These are phyloP conservation scores for Rhizophora mangle DNA, from an alignment of 345 rosid species.

Conservation along the genomic window DNA sequence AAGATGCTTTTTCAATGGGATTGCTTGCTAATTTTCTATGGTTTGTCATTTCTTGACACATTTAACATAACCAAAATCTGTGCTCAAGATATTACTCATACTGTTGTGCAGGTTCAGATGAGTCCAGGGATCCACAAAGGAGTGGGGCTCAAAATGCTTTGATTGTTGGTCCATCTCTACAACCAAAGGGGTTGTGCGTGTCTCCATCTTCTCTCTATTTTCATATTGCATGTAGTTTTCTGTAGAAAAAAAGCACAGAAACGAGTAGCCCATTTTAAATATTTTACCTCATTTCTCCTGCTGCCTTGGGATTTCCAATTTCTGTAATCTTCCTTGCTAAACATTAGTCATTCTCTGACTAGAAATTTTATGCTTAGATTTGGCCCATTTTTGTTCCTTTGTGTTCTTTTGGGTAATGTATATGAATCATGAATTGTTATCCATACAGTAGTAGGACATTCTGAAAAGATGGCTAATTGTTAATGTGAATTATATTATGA, in stretches of 20 bases:
- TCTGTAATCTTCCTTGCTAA: not conserved
- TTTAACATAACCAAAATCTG: not conserved
- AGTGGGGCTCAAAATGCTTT: conserved; percentile 58
- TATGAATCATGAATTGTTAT: too few species aligned
- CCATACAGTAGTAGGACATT: too few species aligned
- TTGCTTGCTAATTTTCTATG: not conserved
- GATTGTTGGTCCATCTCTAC: conserved; percentile 79
- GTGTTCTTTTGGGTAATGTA: not conserved
- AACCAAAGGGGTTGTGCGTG: conserved; percentile 59
- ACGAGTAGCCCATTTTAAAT: not conserved
- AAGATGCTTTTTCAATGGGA: too few species aligned
- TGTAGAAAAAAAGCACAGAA: not conserved
- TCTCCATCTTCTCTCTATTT: not conserved
- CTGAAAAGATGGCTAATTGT: too few species aligned
- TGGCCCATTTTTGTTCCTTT: too few species aligned
- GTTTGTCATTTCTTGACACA: not conserved
- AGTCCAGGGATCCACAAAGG: conserved; percentile 48
- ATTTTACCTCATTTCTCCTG: not conserved
- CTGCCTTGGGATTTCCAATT: not conserved
- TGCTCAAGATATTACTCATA: not conserved
- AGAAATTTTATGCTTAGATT: not conserved
- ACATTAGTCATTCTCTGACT: not conserved
- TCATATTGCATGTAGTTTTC: not conserved
- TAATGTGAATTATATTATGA: too few species aligned
- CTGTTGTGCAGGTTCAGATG: conserved; percentile 55